A percentile compares a stretch with the other conserved stretches of the same genome.
Evolutionary conservation across 176 grass and related monocot species (phyloP).

Genomic region (Juncus inflexus): DNA sequence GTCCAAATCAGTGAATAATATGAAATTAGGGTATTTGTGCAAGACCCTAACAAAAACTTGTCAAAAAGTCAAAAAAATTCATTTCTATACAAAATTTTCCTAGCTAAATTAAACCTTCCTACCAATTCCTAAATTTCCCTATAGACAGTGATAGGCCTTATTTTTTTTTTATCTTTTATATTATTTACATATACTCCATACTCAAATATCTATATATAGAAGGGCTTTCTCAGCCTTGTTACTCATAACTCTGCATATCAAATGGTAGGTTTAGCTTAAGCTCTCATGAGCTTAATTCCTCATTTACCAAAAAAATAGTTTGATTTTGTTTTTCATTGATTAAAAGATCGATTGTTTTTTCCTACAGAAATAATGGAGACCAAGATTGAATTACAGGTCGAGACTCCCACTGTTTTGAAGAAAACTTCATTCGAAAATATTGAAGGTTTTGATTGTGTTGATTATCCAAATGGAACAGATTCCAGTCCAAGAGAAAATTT

Average conservation of each 20-base stretch:
- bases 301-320: no score
- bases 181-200: not conserved
- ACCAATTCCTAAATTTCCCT: no score
- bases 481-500: not conserved
- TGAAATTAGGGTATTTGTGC: no score
- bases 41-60: no score
- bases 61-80: no score
- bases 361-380: not conserved
- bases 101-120: no score
- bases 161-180: not conserved
- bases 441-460: constrained; percentile 19
- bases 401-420: constrained; percentile 8
- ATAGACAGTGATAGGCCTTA: not conserved
- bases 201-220: constrained; percentile 2
- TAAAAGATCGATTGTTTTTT: not conserved
- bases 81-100: no score
- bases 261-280: no score
- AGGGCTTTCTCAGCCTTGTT: not conserved
- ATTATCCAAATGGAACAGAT: not conserved
- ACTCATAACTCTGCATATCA: not conserved
- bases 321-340: no score
- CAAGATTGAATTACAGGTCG: constrained; percentile 1
- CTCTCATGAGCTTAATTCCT: no score
- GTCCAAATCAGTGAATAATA: no score
- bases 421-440: constrained; percentile 1